A percentile compares a stretch with the other conserved stretches of the same genome.
Evolutionary conservation across 2,329 filamentous ascomycete species (phyloP).

Genomic region (Calonectria hawksworthii): DNA sequence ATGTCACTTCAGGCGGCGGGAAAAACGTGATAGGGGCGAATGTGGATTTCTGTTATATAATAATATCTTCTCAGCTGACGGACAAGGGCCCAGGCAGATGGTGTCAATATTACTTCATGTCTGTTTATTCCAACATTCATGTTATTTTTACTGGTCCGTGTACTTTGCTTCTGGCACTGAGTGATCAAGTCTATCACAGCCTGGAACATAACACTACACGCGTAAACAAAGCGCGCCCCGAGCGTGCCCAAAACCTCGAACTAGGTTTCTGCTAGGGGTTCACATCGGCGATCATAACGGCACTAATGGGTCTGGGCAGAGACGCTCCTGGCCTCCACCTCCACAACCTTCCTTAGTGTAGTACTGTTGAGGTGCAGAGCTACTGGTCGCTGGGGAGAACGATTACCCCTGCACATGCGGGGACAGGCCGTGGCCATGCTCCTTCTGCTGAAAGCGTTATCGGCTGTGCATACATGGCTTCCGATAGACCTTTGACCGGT

Average conservation of each 20-base stretch:
- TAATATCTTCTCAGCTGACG: neutral
- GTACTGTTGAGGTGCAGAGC: neutral
- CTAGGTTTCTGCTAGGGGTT: conserved; percentile 10
- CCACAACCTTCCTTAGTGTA: neutral
- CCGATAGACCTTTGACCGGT: neutral
- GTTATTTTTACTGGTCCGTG: too few relatives aligned
- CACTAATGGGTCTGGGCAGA: conserved; percentile 1
- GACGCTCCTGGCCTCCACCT: neutral
- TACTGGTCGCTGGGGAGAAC: neutral
- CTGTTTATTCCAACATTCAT: neutral
- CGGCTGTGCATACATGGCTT: conserved; percentile 6
- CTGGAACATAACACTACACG: neutral
- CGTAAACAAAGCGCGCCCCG: neutral
- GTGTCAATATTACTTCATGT: neutral
- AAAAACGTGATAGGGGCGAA: neutral
- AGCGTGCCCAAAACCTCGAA: neutral
- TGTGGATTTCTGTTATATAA: neutral
- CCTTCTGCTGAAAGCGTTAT: neutral
- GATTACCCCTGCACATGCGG: conserved; percentile 2
- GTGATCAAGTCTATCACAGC: neutral
- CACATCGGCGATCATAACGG: conserved; percentile 12
- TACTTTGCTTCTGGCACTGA: neutral
- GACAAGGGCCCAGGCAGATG: neutral
- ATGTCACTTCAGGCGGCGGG: neutral
- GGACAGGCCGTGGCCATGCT: neutral